Conservation (phyloP, 768 basidiomycete genomes). For the Trametes cubensis region DNA sequence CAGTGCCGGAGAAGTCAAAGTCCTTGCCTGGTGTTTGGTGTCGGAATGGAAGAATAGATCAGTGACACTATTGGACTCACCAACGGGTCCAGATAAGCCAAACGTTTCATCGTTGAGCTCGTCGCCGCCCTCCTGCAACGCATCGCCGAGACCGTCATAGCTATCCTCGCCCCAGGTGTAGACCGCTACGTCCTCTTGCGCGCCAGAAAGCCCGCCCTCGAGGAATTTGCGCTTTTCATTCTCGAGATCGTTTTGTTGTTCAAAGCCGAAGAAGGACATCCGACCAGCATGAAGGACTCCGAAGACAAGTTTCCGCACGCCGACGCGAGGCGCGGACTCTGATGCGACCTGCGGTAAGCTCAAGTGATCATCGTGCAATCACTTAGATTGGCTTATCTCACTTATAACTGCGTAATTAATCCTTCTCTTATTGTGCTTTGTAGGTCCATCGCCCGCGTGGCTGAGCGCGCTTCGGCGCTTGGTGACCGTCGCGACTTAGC, state of each 20-base stretch:
- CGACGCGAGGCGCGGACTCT: slow-evolving; percentile 8
- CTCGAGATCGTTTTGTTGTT: slow-evolving; percentile 59
- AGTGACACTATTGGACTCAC: slow-evolving; percentile 49
- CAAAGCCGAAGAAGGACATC: slow-evolving; percentile 86
- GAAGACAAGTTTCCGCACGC: slow-evolving; percentile 15
- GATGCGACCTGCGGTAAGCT: slow-evolving; percentile 14
- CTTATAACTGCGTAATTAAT: neutral
- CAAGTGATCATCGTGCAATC: slow-evolving; percentile 6
- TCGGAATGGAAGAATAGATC: neutral
- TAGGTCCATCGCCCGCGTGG: slow-evolving; percentile 15
- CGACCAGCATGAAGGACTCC: slow-evolving; percentile 21
- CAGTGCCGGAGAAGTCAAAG: slow-evolving; percentile 78
- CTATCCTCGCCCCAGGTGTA: slow-evolving; percentile 92
- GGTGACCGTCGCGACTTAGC: neutral
- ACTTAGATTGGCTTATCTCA: slow-evolving; percentile 1
- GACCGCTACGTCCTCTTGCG: slow-evolving; percentile 80
- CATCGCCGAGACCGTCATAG: slow-evolving; percentile 88
- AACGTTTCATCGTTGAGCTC: slow-evolving; percentile 98
- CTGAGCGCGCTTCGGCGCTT: neutral
- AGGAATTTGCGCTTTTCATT: slow-evolving; percentile 61
- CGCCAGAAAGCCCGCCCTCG: slow-evolving; percentile 38
- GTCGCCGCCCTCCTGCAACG: slow-evolving; percentile 86
- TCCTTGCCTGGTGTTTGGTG: slow-evolving; percentile 65
- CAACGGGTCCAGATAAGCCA: slow-evolving; percentile 68
- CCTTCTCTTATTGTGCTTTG: slow-evolving; percentile 11